Evolutionary conservation across 1,284 basidiomycete species (phyloP).

Genomic region (Cystobasidiaceae sp.): DNA sequence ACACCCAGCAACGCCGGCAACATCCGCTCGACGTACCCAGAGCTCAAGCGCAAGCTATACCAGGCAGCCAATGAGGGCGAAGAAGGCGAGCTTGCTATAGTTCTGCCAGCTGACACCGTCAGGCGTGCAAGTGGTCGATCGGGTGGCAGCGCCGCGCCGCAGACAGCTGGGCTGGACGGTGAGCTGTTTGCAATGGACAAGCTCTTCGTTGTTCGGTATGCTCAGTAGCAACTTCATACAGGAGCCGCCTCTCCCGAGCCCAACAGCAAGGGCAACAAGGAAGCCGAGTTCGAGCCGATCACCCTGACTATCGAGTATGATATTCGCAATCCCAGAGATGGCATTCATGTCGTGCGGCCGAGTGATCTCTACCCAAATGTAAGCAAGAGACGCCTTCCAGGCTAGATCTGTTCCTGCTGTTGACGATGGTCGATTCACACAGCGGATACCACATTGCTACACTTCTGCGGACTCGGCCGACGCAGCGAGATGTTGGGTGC

Average conservation of each 20-base stretch:
- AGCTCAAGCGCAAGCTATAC: slow-evolving; percentile 87
- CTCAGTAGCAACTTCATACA: neutral
- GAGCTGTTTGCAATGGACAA: neutral
- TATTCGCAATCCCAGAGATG: slow-evolving; percentile 71
- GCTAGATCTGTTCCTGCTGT: no score
- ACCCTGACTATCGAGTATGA: slow-evolving; percentile 72
- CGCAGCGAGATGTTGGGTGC: slow-evolving; percentile 91
- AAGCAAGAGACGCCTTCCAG: no score
- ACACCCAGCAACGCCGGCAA: slow-evolving; percentile 60
- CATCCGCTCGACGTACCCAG: slow-evolving; percentile 84
- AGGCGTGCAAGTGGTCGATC: slow-evolving; percentile 25
- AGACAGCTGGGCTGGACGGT: slow-evolving; percentile 5
- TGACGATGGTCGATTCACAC: no score
- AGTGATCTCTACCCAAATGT: slow-evolving; percentile 77
- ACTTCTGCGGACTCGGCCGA: slow-evolving; percentile 84
- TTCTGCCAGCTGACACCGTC: slow-evolving; percentile 65
- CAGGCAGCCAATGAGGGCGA: slow-evolving; percentile 82
- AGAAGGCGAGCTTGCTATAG: slow-evolving; percentile 88
- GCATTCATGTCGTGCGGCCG: slow-evolving; percentile 77
- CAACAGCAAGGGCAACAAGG: slow-evolving; percentile 22
- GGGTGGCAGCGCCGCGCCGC: neutral
- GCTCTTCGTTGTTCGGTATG: neutral
- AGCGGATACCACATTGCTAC: slow-evolving; percentile 89
- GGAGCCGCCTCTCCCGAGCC: slow-evolving; percentile 26
- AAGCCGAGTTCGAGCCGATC: slow-evolving; percentile 67